phyloP scores from a whole-genome alignment of 768 basidiomycete genomes.

The Suillus spraguei region DNA sequence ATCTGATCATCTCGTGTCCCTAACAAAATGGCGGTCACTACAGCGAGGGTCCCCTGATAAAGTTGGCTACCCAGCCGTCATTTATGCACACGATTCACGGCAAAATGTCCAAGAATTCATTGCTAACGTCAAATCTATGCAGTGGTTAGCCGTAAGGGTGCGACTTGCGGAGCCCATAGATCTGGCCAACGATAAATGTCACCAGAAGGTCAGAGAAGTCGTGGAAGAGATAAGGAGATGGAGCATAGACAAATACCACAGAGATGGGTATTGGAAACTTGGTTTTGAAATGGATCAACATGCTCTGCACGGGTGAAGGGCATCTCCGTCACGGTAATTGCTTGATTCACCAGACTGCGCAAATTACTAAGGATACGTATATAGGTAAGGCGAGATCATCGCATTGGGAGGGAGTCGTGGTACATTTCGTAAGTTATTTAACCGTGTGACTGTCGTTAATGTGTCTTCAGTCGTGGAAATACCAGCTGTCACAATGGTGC shows the following conservation, averaged over 20 bases:
- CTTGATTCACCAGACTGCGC: background rate
- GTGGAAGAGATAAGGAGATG: slow-evolving; percentile 65
- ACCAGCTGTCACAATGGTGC: background rate
- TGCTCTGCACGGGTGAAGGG: background rate
- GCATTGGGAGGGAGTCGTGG: background rate
- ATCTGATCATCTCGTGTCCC: slow-evolving; percentile 72
- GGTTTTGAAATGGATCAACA: background rate
- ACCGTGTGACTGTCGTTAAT: too few species aligned
- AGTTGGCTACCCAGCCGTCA: slow-evolving; percentile 74
- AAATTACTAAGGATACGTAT: background rate
- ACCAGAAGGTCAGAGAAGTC: slow-evolving; percentile 65
- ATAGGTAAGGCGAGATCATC: background rate
- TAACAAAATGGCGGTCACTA: slow-evolving; percentile 60
- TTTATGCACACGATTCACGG: slow-evolving; percentile 64
- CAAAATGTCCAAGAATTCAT: slow-evolving; percentile 64
- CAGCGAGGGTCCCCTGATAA: slow-evolving; percentile 63
- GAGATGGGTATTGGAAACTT: slow-evolving; percentile 68
- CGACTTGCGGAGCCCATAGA: slow-evolving; percentile 57
- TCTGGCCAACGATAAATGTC: background rate
- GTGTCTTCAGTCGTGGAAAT: background rate
- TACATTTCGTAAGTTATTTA: background rate
- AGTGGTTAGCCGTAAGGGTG: slow-evolving; percentile 72
- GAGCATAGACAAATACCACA: slow-evolving; percentile 56
- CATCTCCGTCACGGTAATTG: background rate
- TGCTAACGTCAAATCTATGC: slow-evolving; percentile 69